Evolutionary conservation across 768 basidiomycete species (phyloP), one percentile per base, ranked within the genome.

Genomic region (Lentinus tigrinus): DNA sequence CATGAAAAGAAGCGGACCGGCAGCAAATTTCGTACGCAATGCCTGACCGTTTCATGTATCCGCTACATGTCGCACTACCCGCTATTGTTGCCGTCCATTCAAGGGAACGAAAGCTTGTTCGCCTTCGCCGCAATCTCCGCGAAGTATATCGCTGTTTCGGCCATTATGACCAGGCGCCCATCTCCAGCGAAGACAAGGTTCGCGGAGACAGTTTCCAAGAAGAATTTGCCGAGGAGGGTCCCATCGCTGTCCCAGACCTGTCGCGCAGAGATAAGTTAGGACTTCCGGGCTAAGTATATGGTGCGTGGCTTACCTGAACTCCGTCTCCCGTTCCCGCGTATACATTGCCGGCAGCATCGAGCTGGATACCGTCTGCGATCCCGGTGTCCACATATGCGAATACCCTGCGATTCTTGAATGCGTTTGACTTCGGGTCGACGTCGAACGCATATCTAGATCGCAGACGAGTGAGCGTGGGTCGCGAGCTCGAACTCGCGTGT

Each of bases 241-340:
- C 87, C 86, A 19, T 78, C 66, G 13, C 73, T 51, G 63, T 79
- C 77, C 80, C 83, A 85, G 5, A 87, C 81, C 80, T 81, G 54
- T 13, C 19, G 38, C 31, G n/a, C 28, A 17, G 27, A 16, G 14
- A 37, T 1, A 36, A 34, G 21, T 37, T 19, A 40, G 23, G 17
- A 34, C 34, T 14, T 34, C 27, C 19, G 27, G 40, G 14, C 10
- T 34, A 1, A 3, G 31, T 27, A 0, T 17, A 37, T 36, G 39
- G 48, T 43, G 26, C 21, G 13, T 46, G 14, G 39, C 60, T 51
- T n/a, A 84, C 85, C 26, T 88, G 82, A 0, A 83, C 79, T 38
- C 88, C 88, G 56, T 90, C 89, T n/a, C 82, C 87, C 54, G 81
- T 82, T 1, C 84, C 85, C 0, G 84, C 74, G 65, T 83, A 91